These are phyloP conservation scores for peach (Prunus persica) DNA, from an alignment of 306 rosid species.

Conservation along the genomic window Prunus_persica_NCBIv2 NC_034014.1:2629001-2629500, in stretches of 20 bases:
- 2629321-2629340: background rate
- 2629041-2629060: slow-evolving; percentile 82
- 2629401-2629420: background rate
- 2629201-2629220: slow-evolving; percentile 55
- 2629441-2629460: background rate
- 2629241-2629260: slow-evolving; percentile 5
- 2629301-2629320: background rate
- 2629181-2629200: slow-evolving; percentile 60
- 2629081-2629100: slow-evolving; percentile 88
- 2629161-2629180: slow-evolving; percentile 78
- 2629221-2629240: slow-evolving; percentile 9
- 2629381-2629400: background rate
- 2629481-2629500: background rate
- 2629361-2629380: background rate
- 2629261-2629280: background rate
- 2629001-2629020: slow-evolving; percentile 14
- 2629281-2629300: background rate
- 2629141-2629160: slow-evolving; percentile 76
- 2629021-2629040: slow-evolving; percentile 20
- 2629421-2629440: background rate
- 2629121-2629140: slow-evolving; percentile 93
- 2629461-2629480: no score
- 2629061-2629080: slow-evolving; percentile 89
- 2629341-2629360: background rate
- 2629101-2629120: slow-evolving; percentile 96